Percentiles rank a stretch among this genome's conserved stretches.
Conservation (phyloP, 2,329 filamentous ascomycete genomes). For the Trichophyton benhamiae region DNA sequence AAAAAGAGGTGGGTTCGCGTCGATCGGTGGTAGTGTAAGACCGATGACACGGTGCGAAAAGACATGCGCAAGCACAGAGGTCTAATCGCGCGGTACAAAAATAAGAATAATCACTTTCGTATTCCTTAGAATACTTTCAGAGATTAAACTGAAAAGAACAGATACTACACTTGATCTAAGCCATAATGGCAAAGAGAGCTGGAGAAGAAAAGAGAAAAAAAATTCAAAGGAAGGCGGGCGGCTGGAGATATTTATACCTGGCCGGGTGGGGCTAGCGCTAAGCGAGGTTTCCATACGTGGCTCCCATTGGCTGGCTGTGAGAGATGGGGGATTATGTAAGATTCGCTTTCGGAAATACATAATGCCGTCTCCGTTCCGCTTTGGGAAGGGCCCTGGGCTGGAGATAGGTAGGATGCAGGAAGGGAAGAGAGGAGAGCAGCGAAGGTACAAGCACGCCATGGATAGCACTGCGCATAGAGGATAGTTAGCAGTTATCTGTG, state of each 20-base stretch:
- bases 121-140: conserved; percentile 67
- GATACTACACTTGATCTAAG: conserved; percentile 94
- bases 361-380: neutral
- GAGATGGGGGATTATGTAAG: neutral
- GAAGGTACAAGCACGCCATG: too few species aligned
- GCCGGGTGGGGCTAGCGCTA: conserved; percentile 6
- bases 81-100: conserved; percentile 47
- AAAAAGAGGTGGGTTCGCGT: conserved; percentile 51
- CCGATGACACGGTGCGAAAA: conserved; percentile 57
- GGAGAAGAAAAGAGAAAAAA: conserved; percentile 34
- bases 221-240: conserved; percentile 19
- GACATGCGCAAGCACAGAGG: conserved; percentile 64
- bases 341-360: neutral
- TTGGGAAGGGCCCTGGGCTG: neutral
- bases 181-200: conserved; percentile 45
- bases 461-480: too few species aligned
- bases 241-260: conserved; percentile 22
- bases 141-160: conserved; percentile 97
- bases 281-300: conserved; percentile 7
- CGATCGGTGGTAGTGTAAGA: conserved; percentile 63
- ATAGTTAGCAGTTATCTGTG: too few species aligned
- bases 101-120: conserved; percentile 72
- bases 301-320: conserved; percentile 7
- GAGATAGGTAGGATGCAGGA: neutral
- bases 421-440: neutral